These are phyloP conservation scores for Leccinum fallax DNA, from an alignment of 1,284 basidiomycete species.

Conservation along the genomic window DNA sequence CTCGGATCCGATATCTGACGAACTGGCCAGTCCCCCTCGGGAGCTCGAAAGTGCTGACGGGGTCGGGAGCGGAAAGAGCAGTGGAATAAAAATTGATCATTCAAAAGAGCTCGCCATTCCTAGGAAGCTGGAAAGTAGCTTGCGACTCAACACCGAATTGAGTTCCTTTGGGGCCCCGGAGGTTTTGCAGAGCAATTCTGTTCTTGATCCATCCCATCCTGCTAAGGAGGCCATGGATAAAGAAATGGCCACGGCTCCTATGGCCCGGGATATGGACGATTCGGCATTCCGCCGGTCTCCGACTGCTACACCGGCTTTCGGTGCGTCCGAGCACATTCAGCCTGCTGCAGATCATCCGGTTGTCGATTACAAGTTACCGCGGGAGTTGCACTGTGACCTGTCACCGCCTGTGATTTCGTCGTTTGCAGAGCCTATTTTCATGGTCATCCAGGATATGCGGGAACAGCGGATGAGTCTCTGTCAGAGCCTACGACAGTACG, in stretches of 20 bases:
- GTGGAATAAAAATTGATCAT: conserved; percentile 9
- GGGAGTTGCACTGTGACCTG: conserved; percentile 52
- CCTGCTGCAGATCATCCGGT: conserved; percentile 16
- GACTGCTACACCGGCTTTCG: background rate
- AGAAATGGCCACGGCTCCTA: background rate
- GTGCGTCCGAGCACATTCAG: conserved; percentile 13
- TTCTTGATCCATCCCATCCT: background rate
- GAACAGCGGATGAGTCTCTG: conserved; percentile 92
- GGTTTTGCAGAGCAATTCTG: background rate
- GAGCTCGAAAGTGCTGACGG: conserved; percentile 19
- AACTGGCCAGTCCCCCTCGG: conserved; percentile 11
- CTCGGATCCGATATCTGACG: conserved; percentile 22
- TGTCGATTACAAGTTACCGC: conserved; percentile 61
- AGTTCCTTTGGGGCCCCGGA: background rate
- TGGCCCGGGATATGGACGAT: conserved; percentile 1
- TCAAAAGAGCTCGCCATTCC: conserved; percentile 3
- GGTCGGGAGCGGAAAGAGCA: conserved; percentile 14
- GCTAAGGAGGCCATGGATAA: conserved; percentile 2
- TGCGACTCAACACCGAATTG: conserved; percentile 8
- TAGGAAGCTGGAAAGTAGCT: background rate
- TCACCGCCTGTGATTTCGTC: conserved; percentile 63
- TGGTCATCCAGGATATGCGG: conserved; percentile 85
- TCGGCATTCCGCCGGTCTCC: conserved; percentile 3
- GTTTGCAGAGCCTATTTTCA: conserved; percentile 73
- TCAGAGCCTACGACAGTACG: conserved; percentile 86